Percentiles rank a stretch among this genome's conserved stretches.
These are phyloP conservation scores for Oryza meyeriana DNA, from an alignment of 176 grass and related monocot species.

Conservation along the genomic window DNA sequence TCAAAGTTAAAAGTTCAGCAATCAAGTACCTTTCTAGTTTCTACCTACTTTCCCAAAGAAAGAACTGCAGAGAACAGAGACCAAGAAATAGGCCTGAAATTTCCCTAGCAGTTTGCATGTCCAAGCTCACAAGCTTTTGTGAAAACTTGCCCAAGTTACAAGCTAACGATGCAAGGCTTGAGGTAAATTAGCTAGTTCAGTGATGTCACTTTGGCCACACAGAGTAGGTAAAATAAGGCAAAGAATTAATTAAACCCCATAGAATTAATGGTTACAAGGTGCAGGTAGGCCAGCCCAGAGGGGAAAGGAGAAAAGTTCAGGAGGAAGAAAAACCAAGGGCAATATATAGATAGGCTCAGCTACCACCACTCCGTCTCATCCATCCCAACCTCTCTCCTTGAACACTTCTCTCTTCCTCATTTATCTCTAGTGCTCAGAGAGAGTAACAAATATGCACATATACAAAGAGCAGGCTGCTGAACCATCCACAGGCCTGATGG, in stretches of 20 bases:
- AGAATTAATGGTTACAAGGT: not conserved
- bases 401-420: not conserved
- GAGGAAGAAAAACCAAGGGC: slow-evolving; percentile 25
- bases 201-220: not conserved
- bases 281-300: not conserved
- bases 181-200: not conserved
- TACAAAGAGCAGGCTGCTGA: slow-evolving; percentile 16
- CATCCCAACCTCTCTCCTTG: slow-evolving; percentile 8
- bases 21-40: not conserved
- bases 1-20: not conserved
- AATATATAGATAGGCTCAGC: not conserved
- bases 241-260: not conserved
- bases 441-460: slow-evolving; percentile 28
- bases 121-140: not conserved
- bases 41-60: not conserved
- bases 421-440: not conserved
- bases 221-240: not conserved
- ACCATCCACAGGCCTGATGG: slow-evolving; percentile 41
- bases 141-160: not conserved
- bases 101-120: not conserved
- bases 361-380: slow-evolving; percentile 9
- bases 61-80: not conserved
- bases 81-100: not conserved
- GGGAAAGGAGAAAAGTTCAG: slow-evolving; percentile 19
- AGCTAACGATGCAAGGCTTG: not conserved